These are phyloP conservation scores for Nothophoma quercina DNA, from an alignment of 2,329 filamentous ascomycete species.

Conservation along the genomic window DNA sequence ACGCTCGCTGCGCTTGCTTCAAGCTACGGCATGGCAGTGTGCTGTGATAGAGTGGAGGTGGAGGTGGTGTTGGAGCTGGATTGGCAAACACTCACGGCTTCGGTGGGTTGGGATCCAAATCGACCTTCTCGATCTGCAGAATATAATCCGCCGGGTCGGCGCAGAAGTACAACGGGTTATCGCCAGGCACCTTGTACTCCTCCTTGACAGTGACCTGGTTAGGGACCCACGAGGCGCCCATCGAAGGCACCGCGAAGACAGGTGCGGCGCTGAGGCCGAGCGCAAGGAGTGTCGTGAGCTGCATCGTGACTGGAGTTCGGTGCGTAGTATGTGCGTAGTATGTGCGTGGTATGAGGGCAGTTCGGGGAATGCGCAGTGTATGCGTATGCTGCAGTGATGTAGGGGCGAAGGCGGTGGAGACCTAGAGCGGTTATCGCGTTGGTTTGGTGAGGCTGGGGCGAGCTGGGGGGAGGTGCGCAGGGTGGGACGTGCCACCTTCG, in stretches of 20 bases:
- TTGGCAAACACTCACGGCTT: too few species aligned
- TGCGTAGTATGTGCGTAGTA: not conserved
- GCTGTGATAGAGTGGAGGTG: too few species aligned
- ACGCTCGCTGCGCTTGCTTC: too few species aligned
- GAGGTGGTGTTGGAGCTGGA: too few species aligned
- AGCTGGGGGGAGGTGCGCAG: not conserved
- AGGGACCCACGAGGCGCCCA: constrained; percentile 52
- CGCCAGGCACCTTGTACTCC: constrained; percentile 75
- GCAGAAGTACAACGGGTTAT: constrained; percentile 87
- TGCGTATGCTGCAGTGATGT: too few species aligned
- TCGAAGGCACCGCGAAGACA: constrained; percentile 52
- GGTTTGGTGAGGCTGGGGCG: constrained; percentile 17
- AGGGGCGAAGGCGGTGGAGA: constrained; percentile 6
- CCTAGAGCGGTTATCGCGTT: constrained; percentile 11
- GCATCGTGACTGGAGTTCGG: constrained; percentile 32
- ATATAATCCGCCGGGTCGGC: constrained; percentile 73
- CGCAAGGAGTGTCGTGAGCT: constrained; percentile 49
- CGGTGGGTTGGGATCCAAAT: constrained; percentile 87
- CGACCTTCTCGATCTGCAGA: constrained; percentile 78
- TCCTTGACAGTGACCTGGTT: constrained; percentile 59
- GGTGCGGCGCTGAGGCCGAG: constrained; percentile 55
- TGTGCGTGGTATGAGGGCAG: too few species aligned
- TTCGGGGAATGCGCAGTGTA: constrained; percentile 1
- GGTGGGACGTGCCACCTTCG: constrained; percentile 8
- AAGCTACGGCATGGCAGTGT: too few species aligned